Base-by-base conservation (phyloP, 1,139 yeast genomes). In the Arxiozyma telluris region DNA sequence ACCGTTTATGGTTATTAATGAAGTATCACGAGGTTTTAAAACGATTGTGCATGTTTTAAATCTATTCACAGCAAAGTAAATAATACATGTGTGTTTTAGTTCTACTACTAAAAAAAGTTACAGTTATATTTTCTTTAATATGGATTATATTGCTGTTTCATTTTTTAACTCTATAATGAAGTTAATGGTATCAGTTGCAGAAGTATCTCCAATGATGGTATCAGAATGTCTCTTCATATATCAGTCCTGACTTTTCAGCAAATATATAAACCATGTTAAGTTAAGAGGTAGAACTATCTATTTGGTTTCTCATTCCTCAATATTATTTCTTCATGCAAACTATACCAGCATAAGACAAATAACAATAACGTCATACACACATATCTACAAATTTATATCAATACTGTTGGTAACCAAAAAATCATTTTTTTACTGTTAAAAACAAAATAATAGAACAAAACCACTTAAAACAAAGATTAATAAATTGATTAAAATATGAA, bases 401-500 rank as follows among this genome's bases (percentile, higher is more conserved):
- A 34, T 12, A 15, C 12, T 34, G 17, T 34, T 34, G 39, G n/a
- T 34, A 34, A 12, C n/a, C 6, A 21, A 18, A 30, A 44, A 18
- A 44, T 34, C 27, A 44, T 18, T 25, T 18, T 18, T 18, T 38
- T 27, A 30, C n/a, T 44, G 30, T 27, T 23, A 23, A 23, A 25
- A 30, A 44, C 38, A 23, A 22, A 18, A 9, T 9, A n/a, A 44
- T 18, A 9, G 7, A 45, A 45, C n/a, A n/a, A 38, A 2, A 34
- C 39, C n/a, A 34, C n/a, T 34, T 15, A 15, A 34, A 34, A 34
- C n/a, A 34, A 34, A 34, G 39, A 34, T 15, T 34, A 3, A 12
- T 12, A 44, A 15, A 47, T 15, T 12, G n/a, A 18, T 27, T 22
- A 22, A 41, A 57, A 50, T 44, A 61, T 61, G 64, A 60, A 57